Conservation (phyloP, 1,139 yeast species). For the Candida mesenterica region DNA sequence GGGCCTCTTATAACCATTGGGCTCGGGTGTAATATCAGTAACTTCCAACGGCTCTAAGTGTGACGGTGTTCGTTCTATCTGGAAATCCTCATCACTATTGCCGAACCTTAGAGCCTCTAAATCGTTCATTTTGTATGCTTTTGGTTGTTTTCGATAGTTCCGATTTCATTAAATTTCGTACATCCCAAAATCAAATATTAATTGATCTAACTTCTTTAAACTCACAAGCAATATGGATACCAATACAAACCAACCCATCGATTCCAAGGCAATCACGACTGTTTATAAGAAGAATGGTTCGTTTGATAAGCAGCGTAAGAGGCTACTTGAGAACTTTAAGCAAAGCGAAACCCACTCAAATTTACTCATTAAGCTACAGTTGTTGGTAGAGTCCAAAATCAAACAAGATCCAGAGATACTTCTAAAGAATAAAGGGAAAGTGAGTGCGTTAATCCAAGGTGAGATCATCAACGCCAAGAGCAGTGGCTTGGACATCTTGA, state of each 20-base stretch:
- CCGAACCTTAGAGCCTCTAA: constrained; percentile 1
- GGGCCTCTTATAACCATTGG: constrained; percentile 12
- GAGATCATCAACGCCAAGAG: constrained; percentile 31
- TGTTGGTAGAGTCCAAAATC: constrained; percentile 47
- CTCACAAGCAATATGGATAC: no score
- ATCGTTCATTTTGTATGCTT: no score
- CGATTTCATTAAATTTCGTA: no score
- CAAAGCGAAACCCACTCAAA: constrained; percentile 43
- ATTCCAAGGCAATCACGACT: constrained; percentile 41
- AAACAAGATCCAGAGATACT: constrained; percentile 50
- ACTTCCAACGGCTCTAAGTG: constrained; percentile 7
- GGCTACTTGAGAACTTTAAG: constrained; percentile 44
- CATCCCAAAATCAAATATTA: no score
- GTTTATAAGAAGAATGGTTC: constrained; percentile 51
- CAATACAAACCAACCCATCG: constrained; percentile 12
- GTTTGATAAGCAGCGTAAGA: constrained; percentile 48
- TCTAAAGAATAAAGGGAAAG: constrained; percentile 49
- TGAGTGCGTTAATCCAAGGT: constrained; percentile 55
- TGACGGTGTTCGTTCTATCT: constrained; percentile 3
- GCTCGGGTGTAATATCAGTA: constrained; percentile 7
- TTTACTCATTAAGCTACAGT: constrained; percentile 39
- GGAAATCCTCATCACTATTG: background rate
- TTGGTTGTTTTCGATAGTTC: no score
- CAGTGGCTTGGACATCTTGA: constrained; percentile 19
- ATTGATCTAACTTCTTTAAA: no score